Base-by-base conservation (phyloP, 306 rosid species). In the Clitoria ternatea region DNA sequence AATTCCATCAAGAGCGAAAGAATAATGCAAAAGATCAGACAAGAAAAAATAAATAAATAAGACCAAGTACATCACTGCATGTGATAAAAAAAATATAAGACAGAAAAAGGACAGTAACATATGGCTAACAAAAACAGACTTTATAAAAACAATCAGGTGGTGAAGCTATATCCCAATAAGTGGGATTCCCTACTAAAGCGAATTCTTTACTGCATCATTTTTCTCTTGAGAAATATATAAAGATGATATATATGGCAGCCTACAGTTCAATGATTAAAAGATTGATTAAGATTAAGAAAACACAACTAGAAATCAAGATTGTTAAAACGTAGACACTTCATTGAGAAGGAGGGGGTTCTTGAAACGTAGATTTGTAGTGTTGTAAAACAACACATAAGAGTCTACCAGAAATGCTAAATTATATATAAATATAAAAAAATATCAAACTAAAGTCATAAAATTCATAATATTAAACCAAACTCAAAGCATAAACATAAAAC, bases 41-140 rank as follows among this genome's bases (percentile, higher is more conserved):
- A 47, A 63, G 50, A 33, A 73, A 43, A 27, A 18, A 14, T 27
- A 29, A 39, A 81, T 17, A 43, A 50, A 45, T 9, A 67, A 69
- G 59, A 55, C 6, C 10, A n/a, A n/a, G n/a, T n/a, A n/a, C n/a
- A n/a, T n/a, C n/a, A 64, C 54, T 32, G 69, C 69, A 43, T 24
- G 45, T 9, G 33, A 72, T 40, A 15, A 56, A 61, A 49, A 33
- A 23, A 14, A 20, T 63, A 36, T 15, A 20, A 66, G 5, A 66
- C n/a, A n/a, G n/a, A 56, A 55, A 62, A 55, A 32, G 20, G 5
- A 20, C 24, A 17, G 33, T 66, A 49, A 50, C 59, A 50, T 29
- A 37, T 8, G 30, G 61, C 61, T 14, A 11, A 30, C 26, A 22
- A 55, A 56, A 66, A 57, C 8, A 19, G 44, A 32, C 40, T 44